Conservation (phyloP, 305 asterid species). For the Solanum hybrid region DNA sequence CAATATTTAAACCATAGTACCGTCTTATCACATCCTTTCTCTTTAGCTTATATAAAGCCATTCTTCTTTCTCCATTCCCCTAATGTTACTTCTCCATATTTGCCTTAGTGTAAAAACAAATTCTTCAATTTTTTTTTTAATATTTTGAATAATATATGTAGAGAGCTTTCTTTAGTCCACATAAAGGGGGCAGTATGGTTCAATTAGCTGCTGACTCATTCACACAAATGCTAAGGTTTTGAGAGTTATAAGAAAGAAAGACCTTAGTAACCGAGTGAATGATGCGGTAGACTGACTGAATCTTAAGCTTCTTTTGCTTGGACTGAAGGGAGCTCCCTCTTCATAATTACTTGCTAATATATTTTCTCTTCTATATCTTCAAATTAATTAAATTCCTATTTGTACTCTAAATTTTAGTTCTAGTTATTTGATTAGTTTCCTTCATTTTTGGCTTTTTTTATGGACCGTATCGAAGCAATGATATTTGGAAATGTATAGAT, state of each 20-base stretch:
- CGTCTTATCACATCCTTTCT: background rate
- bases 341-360: background rate
- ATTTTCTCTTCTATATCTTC: background rate
- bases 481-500: background rate
- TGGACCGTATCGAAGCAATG: background rate
- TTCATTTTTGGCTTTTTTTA: background rate
- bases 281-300: conserved; percentile 69
- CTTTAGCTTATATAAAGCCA: background rate
- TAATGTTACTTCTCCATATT: background rate
- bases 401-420: background rate
- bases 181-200: conserved; percentile 49
- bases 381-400: background rate
- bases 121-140: background rate
- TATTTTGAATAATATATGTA: background rate
- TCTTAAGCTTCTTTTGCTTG: conserved; percentile 68
- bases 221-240: conserved; percentile 64
- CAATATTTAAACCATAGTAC: background rate
- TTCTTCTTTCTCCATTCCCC: background rate
- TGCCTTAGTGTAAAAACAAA: background rate
- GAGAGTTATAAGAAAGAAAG: background rate
- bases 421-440: background rate
- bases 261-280: conserved; percentile 67
- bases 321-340: conserved; percentile 99
- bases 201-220: conserved; percentile 95
- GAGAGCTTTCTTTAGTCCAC: conserved; percentile 98